Conservation (phyloP, 2,329 filamentous ascomycete genomes). For the Pestalotiopsis sp. region DNA sequence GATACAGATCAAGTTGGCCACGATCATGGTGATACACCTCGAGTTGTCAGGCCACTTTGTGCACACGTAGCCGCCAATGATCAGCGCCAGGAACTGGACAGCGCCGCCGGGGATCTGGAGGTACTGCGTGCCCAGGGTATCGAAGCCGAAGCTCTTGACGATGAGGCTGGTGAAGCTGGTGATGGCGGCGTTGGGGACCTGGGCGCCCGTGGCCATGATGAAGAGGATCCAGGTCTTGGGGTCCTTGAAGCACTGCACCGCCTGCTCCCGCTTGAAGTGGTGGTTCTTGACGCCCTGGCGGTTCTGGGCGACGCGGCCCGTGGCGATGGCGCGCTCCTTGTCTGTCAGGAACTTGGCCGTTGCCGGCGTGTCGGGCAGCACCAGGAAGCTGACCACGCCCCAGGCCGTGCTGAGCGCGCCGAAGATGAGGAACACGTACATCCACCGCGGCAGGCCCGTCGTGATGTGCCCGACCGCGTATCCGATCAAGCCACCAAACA, state of each 20-base stretch:
- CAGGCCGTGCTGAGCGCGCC: conserved; percentile 56
- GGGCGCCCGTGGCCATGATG: conserved; percentile 52
- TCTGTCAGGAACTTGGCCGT: conserved; percentile 61
- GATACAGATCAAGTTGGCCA: conserved; percentile 57
- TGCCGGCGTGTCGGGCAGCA: conserved; percentile 63
- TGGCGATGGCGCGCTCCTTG: conserved; percentile 56
- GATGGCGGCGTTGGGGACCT: conserved; percentile 58
- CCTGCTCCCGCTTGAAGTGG: conserved; percentile 48
- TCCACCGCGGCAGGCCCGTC: conserved; percentile 28
- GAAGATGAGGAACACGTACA: conserved; percentile 57
- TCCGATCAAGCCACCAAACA: conserved; percentile 61
- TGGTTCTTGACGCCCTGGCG: conserved; percentile 55
- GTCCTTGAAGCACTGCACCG: conserved; percentile 47
- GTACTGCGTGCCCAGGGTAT: conserved; percentile 54
- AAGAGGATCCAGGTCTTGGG: conserved; percentile 59
- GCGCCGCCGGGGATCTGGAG: conserved; percentile 62
- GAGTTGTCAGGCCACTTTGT: conserved; percentile 50
- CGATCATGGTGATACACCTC: conserved; percentile 56
- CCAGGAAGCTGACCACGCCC: conserved; percentile 56
- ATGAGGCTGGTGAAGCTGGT: conserved; percentile 42
- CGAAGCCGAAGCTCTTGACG: conserved; percentile 35
- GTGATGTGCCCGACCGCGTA: conserved; percentile 63
- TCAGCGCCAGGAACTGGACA: conserved; percentile 55
- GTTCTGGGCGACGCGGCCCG: conserved; percentile 53
- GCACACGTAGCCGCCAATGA: conserved; percentile 52